phyloP scores from a whole-genome alignment of 1,284 basidiomycete genomes.

The Psilocybe mexicana region DNA sequence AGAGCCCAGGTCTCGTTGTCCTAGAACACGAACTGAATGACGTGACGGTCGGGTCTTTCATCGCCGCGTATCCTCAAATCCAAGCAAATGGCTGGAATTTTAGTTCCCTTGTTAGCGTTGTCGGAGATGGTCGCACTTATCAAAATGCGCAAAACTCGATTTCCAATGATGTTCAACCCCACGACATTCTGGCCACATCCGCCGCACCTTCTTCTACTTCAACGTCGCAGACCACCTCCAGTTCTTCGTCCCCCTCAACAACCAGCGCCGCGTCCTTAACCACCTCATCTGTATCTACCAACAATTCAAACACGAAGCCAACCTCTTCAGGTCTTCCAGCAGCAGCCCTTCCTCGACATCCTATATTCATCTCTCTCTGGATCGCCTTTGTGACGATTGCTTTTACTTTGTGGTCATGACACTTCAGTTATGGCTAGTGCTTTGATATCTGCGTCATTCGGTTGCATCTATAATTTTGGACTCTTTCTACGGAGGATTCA shows the following conservation, averaged over 20 bases:
- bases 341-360: too few relatives aligned
- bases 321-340: neutral
- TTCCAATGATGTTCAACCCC: conserved; percentile 23
- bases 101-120: conserved; percentile 52
- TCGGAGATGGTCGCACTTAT: conserved; percentile 48
- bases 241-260: conserved; percentile 4
- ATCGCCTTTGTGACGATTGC: neutral
- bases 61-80: conserved; percentile 66
- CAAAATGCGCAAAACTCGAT: conserved; percentile 47
- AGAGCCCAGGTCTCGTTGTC: conserved; percentile 74
- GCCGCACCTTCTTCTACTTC: conserved; percentile 10
- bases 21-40: conserved; percentile 83
- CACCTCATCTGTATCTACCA: conserved; percentile 2
- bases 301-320: neutral
- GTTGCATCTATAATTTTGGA: neutral
- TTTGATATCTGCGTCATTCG: neutral
- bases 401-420: neutral
- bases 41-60: conserved; percentile 67
- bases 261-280: neutral
- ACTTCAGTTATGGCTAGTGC: neutral
- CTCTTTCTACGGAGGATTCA: neutral
- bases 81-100: conserved; percentile 67
- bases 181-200: conserved; percentile 11
- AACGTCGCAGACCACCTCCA: conserved; percentile 2
- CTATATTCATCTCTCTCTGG: neutral